Evolutionary conservation across 768 basidiomycete genomes (phyloP).

Genomic region (Daedalea quercina): DNA sequence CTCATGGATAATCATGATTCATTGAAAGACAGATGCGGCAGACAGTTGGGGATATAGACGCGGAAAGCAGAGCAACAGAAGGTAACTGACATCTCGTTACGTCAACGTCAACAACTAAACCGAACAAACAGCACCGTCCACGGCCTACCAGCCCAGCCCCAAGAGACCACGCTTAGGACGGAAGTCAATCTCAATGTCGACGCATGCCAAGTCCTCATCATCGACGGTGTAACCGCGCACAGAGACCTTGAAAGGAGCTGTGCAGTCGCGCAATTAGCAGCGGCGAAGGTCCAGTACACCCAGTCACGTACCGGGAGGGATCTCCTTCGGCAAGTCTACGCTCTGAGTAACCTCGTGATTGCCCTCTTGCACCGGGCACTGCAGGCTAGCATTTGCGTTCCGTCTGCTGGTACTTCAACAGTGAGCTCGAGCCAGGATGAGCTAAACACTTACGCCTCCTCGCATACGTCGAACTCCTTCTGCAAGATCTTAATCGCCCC

Average conservation of each 20-base stretch:
- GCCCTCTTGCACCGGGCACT: conserved; percentile 80
- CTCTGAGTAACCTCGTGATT: conserved; percentile 72
- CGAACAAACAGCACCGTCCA: background rate
- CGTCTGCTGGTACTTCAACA: conserved; percentile 36
- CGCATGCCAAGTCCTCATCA: conserved; percentile 74
- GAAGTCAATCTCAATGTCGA: conserved; percentile 77
- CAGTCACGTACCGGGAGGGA: conserved; percentile 59
- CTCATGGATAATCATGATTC: too few species aligned
- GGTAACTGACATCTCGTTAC: background rate
- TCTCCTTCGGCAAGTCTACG: conserved; percentile 84
- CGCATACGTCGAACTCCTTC: conserved; percentile 83
- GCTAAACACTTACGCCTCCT: conserved; percentile 83
- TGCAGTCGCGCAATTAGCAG: too few species aligned
- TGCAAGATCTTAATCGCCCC: conserved; percentile 84
- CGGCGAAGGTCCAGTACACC: background rate
- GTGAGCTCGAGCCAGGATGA: background rate
- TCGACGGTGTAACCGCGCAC: conserved; percentile 64
- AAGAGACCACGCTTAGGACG: conserved; percentile 29
- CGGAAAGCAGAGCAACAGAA: too few species aligned
- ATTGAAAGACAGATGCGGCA: too few species aligned
- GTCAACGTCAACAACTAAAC: background rate
- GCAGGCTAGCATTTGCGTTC: conserved; percentile 65
- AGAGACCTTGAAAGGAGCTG: conserved; percentile 80
- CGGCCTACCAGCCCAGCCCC: conserved; percentile 19
- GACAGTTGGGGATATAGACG: too few species aligned